Conservation (phyloP, 2,329 filamentous ascomycete genomes). For the Xenoacremonium recifei region DNA sequence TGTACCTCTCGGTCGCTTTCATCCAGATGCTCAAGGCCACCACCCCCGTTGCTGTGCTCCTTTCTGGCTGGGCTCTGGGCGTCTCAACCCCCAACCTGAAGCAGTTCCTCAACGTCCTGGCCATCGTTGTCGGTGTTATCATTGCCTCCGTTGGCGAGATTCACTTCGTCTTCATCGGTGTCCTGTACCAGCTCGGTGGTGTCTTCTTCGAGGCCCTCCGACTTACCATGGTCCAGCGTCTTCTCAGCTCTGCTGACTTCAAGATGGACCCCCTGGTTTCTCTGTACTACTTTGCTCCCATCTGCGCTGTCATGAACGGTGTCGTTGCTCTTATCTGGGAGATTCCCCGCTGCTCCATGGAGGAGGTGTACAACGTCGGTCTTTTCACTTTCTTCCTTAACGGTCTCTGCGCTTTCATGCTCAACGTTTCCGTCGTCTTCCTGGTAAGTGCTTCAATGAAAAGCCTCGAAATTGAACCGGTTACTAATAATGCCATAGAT, state of each 20-base stretch:
- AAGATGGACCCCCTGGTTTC: conserved; percentile 92
- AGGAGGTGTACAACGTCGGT: conserved; percentile 72
- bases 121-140: conserved; percentile 92
- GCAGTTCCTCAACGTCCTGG: conserved; percentile 87
- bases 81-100: conserved; percentile 80
- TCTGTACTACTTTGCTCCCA: conserved; percentile 85
- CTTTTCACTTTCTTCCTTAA: conserved; percentile 71
- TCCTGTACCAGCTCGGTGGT: conserved; percentile 75
- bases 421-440: conserved; percentile 85
- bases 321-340: conserved; percentile 72
- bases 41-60: conserved; percentile 87
- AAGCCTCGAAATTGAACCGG: conserved; percentile 23
- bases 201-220: conserved; percentile 81
- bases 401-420: conserved; percentile 73
- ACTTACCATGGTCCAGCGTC: conserved; percentile 79
- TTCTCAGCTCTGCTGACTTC: conserved; percentile 79
- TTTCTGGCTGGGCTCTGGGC: conserved; percentile 85
- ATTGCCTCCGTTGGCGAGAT: conserved; percentile 96
- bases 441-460: conserved; percentile 55
- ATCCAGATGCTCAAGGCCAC: conserved; percentile 99
- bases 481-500: too few relatives aligned
- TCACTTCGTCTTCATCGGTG: conserved; percentile 79
- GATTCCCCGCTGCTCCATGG: conserved; percentile 65
- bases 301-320: conserved; percentile 81
- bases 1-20: conserved; percentile 93